Conservation (phyloP, 2,329 filamentous ascomycete genomes). For the Fusarium xyrophilum region DNA sequence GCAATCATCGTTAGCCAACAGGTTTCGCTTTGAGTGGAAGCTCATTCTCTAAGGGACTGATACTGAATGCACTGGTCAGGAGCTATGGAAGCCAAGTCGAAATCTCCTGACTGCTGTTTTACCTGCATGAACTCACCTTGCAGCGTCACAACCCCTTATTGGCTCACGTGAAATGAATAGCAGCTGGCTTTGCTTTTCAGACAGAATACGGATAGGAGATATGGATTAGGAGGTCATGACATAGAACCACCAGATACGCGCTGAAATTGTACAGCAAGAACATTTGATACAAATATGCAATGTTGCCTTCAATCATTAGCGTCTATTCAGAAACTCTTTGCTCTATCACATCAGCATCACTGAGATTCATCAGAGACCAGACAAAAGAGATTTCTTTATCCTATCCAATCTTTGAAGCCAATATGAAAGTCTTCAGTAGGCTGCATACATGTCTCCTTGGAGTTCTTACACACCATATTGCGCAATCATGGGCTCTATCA, state of each 20-base stretch:
- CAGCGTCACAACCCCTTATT: neutral
- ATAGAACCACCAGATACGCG: neutral
- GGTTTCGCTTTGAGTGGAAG: neutral
- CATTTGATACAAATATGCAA: slow-evolving; percentile 10
- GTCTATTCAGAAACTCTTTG: neutral
- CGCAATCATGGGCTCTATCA: neutral
- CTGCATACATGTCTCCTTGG: neutral
- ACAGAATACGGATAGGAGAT: too few relatives aligned
- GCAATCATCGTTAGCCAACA: fast-evolving
- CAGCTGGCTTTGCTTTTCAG: neutral
- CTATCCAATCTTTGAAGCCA: neutral
- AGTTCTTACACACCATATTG: neutral
- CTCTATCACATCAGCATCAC: neutral
- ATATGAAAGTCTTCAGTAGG: slow-evolving; percentile 4
- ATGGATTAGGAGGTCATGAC: neutral
- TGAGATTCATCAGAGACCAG: neutral
- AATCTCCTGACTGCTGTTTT: neutral
- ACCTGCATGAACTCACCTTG: neutral
- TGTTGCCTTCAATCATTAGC: neutral
- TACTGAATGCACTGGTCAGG: neutral
- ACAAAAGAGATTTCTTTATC: neutral
- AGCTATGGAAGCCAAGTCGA: neutral
- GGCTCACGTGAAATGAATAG: slow-evolving; percentile 4
- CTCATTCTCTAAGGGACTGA: neutral
- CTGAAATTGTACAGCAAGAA: neutral